Conservation (phyloP, 495 filamentous ascomycete genomes). For the Aspergillus cavernicola region DNA sequence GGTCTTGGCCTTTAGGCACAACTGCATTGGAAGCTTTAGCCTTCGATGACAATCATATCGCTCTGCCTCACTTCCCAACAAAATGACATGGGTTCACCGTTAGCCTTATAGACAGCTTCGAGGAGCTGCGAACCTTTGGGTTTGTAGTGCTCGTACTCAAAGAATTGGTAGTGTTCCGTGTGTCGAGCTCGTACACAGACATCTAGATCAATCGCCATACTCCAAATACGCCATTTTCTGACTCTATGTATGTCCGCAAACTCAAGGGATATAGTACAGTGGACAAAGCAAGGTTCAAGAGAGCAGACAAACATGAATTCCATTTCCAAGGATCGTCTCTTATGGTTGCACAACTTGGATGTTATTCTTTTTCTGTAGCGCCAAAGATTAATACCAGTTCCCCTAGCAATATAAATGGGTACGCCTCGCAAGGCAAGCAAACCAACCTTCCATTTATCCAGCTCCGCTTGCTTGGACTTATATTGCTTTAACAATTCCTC, state of each 20-base stretch:
- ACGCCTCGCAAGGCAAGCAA: conserved; percentile 1
- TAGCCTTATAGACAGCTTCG: neutral
- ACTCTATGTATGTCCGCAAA: conserved; percentile 2
- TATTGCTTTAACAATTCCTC: conserved; percentile 97
- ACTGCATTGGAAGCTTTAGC: conserved; percentile 7
- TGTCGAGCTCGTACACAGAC: neutral
- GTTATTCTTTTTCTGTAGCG: conserved; percentile 91
- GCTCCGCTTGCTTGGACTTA: conserved; percentile 86
- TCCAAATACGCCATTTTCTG: conserved; percentile 14
- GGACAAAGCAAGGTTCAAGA: neutral
- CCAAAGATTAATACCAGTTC: conserved; percentile 19
- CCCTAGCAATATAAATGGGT: conserved; percentile 3
- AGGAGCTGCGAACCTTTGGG: no score
- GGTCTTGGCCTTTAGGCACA: conserved; percentile 13
- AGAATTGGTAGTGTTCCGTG: no score
- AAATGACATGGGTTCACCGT: neutral
- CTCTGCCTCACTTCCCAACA: neutral
- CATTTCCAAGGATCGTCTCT: conserved; percentile 5
- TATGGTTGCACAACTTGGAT: conserved; percentile 85
- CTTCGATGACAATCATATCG: neutral
- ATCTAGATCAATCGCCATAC: neutral
- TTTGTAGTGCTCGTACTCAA: no score
- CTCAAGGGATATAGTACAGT: conserved; percentile 7
- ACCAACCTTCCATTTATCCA: conserved; percentile 97
- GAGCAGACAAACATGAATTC: neutral